Evolutionary conservation across 306 rosid genomes (phyloP).

Genomic region (Cucurbita moschata): DNA sequence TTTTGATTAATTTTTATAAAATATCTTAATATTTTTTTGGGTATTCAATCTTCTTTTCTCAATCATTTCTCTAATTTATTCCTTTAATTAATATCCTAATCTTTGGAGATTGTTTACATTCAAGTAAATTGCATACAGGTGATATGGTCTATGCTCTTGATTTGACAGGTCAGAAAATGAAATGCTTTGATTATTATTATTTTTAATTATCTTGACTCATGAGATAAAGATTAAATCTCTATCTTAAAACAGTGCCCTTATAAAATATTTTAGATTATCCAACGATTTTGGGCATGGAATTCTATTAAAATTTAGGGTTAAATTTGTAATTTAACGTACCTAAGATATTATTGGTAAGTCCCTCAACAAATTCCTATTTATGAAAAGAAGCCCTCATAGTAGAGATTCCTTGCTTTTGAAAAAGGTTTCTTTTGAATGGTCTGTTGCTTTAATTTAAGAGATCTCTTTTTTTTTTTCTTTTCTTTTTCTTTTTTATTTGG

Average conservation of each 20-base stretch:
- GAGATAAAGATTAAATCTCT: neutral
- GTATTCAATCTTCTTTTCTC: neutral
- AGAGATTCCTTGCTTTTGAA: conserved; percentile 9
- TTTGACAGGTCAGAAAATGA: neutral
- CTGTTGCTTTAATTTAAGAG: conserved; percentile 1
- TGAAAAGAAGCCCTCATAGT: neutral
- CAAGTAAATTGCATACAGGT: neutral
- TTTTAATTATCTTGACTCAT: neutral
- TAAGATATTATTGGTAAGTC: neutral
- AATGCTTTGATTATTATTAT: neutral
- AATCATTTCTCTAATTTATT: neutral
- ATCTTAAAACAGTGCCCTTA: neutral
- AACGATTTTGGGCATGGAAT: neutral
- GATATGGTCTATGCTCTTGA: neutral
- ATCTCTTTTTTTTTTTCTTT: neutral
- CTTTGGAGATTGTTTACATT: neutral
- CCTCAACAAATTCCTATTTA: neutral
- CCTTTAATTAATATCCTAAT: neutral
- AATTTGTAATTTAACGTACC: neutral
- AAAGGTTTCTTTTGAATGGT: conserved; percentile 2
- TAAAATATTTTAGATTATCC: neutral
- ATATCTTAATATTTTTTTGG: neutral
- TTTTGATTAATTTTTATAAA: conserved; percentile 12
- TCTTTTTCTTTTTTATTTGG: neutral
- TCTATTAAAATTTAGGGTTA: neutral